Evolutionary conservation across 139 green algal species (phyloP).

Genomic region (Coelastrella sp.): DNA sequence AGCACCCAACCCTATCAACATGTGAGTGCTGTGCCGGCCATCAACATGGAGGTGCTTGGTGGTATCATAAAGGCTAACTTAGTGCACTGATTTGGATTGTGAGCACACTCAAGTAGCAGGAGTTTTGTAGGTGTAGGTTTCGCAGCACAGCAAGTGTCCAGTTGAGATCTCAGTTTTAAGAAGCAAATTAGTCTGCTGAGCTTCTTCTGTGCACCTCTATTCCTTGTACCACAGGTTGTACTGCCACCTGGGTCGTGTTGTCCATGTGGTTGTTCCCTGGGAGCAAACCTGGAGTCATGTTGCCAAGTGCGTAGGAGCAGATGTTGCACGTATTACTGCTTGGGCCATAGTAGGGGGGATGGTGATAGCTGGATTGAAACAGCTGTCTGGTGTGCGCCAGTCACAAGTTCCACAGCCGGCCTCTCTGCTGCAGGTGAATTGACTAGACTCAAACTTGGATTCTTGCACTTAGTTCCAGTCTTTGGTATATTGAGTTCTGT

Average conservation of each 20-base stretch:
- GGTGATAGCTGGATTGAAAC: neutral
- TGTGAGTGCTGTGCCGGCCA: neutral
- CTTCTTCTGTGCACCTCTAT: neutral
- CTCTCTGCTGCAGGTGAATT: neutral
- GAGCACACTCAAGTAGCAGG: too few relatives aligned
- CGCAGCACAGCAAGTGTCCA: too few relatives aligned
- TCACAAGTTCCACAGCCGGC: too few relatives aligned
- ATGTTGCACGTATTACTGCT: constrained; percentile 28
- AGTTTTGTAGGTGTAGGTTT: too few relatives aligned
- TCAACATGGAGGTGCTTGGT: too few relatives aligned
- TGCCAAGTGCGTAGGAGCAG: constrained; percentile 43
- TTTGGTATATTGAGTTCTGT: too few relatives aligned
- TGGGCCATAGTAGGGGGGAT: constrained; percentile 31
- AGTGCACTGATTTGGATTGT: too few relatives aligned
- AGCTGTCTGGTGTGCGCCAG: neutral
- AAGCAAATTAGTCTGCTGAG: too few relatives aligned
- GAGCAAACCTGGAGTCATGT: constrained; percentile 49
- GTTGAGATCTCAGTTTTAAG: too few relatives aligned
- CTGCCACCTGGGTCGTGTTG: constrained; percentile 3
- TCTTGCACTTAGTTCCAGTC: too few relatives aligned
- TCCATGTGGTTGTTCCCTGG: constrained; percentile 49
- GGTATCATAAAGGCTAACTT: too few relatives aligned
- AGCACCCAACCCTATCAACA: constrained; percentile 51
- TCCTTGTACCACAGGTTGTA: constrained; percentile 2
- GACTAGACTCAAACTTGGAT: too few relatives aligned